A percentile compares a stretch with the other conserved stretches of the same genome.
Evolutionary conservation across 192 early-diverging fungal genomes (phyloP).

Genomic region (Piromyces finnis): DNA sequence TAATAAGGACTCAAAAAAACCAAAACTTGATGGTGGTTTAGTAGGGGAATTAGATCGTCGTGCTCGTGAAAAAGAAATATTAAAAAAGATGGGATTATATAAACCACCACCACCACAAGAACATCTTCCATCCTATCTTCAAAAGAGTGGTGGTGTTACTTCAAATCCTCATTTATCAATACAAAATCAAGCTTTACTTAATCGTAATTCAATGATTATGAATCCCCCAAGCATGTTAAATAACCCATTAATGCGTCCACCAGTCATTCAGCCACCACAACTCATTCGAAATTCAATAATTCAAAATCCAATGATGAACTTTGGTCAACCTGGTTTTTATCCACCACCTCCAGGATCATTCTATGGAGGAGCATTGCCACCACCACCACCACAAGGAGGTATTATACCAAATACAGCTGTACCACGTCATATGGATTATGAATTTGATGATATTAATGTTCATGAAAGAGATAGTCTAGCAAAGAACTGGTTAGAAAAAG

Average conservation of each 20-base stretch:
- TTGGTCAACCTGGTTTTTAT: background rate
- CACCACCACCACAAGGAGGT: background rate
- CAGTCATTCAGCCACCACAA: background rate
- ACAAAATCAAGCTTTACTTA: background rate
- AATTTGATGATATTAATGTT: background rate
- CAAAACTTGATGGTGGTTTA: slow-evolving; percentile 12
- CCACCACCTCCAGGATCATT: background rate
- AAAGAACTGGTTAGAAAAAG: background rate
- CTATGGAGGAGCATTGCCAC: background rate
- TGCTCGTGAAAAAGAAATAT: slow-evolving; percentile 17
- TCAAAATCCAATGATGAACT: background rate
- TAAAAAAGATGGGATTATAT: slow-evolving; percentile 8
- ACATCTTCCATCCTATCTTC: background rate
- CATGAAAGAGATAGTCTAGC: background rate
- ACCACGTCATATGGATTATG: background rate
- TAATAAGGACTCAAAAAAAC: slow-evolving; percentile 7
- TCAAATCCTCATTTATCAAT: background rate
- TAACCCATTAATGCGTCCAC: background rate
- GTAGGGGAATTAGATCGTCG: slow-evolving; percentile 16
- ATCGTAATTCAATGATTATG: background rate
- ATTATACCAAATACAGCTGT: background rate
- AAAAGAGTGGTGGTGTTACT: background rate
- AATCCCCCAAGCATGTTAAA: background rate
- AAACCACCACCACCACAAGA: background rate
- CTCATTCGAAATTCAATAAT: background rate